Percentiles rank a stretch among this genome's conserved stretches.
Evolutionary conservation across 208 protist genomes (phyloP).

Genomic region (Crithidia brevicula): DNA sequence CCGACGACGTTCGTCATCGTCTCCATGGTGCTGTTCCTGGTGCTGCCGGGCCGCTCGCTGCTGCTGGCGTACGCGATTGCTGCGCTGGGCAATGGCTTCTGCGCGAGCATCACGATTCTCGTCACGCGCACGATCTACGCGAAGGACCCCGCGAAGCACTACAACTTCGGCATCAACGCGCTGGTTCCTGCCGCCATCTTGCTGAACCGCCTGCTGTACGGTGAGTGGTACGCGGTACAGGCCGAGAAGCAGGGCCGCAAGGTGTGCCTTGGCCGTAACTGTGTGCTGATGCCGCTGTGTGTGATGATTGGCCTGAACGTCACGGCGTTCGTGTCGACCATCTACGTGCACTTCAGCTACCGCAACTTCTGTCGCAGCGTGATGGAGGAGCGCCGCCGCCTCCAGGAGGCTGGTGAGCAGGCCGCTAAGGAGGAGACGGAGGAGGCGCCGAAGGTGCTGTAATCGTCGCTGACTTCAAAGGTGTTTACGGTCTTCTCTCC

Average conservation of each 20-base stretch:
- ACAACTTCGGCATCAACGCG: constrained; percentile 59
- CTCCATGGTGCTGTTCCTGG: constrained; percentile 54
- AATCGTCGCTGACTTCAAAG: too few relatives aligned
- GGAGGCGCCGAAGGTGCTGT: background rate
- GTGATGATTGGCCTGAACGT: constrained; percentile 54
- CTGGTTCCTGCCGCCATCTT: constrained; percentile 40
- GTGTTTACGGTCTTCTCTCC: too few relatives aligned
- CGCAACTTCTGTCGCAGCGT: constrained; percentile 28
- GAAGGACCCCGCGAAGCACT: constrained; percentile 76
- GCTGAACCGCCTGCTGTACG: constrained; percentile 74
- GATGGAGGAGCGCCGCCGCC: constrained; percentile 44
- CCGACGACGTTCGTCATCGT: constrained; percentile 53
- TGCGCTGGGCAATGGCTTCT: constrained; percentile 72
- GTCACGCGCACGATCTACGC: constrained; percentile 70
- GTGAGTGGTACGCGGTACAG: constrained; percentile 63
- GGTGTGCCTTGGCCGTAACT: constrained; percentile 37
- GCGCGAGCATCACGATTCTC: constrained; percentile 47
- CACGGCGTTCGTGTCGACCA: constrained; percentile 36
- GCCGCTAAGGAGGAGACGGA: background rate
- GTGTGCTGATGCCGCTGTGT: constrained; percentile 54
- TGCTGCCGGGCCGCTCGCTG: constrained; percentile 36
- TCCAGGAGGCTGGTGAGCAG: constrained; percentile 17
- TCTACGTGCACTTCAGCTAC: constrained; percentile 60
- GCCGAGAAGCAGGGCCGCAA: constrained; percentile 44
- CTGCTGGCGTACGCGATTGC: constrained; percentile 48